These are phyloP conservation scores for Irpex sp. DNA, from an alignment of 1,284 basidiomycete genomes.

Conservation along the genomic window DNA sequence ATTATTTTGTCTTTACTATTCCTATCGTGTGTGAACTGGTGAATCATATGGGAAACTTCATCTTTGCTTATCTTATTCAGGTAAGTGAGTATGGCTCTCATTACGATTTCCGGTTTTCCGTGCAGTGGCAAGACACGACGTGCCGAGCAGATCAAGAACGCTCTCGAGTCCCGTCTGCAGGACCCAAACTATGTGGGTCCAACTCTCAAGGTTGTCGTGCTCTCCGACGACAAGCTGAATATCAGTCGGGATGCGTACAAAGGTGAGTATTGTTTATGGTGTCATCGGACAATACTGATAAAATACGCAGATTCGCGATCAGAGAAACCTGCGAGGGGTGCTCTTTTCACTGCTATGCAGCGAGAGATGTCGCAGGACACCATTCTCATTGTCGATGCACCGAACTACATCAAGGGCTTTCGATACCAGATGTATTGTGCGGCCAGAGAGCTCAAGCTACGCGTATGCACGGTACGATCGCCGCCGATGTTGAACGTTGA, in stretches of 20 bases:
- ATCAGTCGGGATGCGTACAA: constrained; percentile 68
- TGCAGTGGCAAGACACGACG: constrained; percentile 83
- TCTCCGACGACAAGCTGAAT: constrained; percentile 76
- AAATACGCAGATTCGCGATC: constrained; percentile 58
- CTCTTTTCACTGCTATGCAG: constrained; percentile 84
- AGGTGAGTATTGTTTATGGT: constrained; percentile 40
- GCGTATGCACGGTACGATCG: constrained; percentile 80
- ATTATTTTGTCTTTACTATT: background rate
- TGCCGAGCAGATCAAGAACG: constrained; percentile 57
- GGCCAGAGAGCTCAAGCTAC: constrained; percentile 80
- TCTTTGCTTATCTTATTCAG: background rate
- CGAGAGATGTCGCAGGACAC: constrained; percentile 68
- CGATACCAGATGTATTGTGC: constrained; percentile 98
- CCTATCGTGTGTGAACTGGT: background rate
- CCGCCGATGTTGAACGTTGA: background rate
- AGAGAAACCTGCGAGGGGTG: constrained; percentile 87
- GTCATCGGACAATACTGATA: no score
- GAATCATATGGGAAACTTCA: no score
- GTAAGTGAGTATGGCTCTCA: constrained; percentile 70
- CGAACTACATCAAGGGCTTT: constrained; percentile 97
- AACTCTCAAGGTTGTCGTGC: constrained; percentile 51
- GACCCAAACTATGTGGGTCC: constrained; percentile 48
- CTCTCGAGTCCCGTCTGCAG: constrained; percentile 53
- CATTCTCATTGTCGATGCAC: constrained; percentile 84
- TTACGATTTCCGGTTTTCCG: constrained; percentile 90